Percentiles rank a stretch among this genome's conserved stretches.
Conservation (phyloP, 2,329 filamentous ascomycete species). For the Fusarium nurragi region DNA sequence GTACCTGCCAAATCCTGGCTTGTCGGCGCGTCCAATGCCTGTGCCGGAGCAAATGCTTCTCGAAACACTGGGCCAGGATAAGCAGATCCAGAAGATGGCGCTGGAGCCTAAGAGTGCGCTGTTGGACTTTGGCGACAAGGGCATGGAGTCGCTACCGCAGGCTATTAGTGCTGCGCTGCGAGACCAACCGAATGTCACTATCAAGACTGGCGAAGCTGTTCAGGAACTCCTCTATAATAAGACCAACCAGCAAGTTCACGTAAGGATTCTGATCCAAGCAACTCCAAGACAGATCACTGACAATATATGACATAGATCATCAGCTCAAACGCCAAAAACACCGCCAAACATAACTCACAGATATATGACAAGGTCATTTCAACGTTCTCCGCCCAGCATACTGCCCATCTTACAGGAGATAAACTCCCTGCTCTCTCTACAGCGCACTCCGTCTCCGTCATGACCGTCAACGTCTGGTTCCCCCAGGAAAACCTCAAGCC, state of each 20-base stretch:
- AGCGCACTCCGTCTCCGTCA: conserved; percentile 79
- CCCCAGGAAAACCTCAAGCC: conserved; percentile 69
- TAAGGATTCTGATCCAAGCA: conserved; percentile 43
- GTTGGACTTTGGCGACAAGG: conserved; percentile 56
- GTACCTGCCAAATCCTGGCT: conserved; percentile 41
- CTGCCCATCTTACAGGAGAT: conserved; percentile 51
- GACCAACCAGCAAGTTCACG: conserved; percentile 53
- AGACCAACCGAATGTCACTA: conserved; percentile 65
- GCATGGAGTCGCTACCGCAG: conserved; percentile 70
- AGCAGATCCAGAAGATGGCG: conserved; percentile 46
- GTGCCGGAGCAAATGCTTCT: conserved; percentile 45
- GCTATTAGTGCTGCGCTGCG: conserved; percentile 62
- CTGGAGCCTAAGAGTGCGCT: conserved; percentile 46
- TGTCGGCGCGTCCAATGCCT: conserved; percentile 57
- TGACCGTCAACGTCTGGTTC: conserved; percentile 93
- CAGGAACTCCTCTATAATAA: conserved; percentile 55
- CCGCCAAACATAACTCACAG: neutral
- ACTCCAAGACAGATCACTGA: neutral
- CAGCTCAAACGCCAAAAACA: conserved; percentile 10
- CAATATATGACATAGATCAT: conserved; percentile 24
- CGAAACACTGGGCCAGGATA: conserved; percentile 42
- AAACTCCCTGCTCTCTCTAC: conserved; percentile 60
- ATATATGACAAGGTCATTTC: conserved; percentile 69
- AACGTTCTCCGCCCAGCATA: conserved; percentile 64
- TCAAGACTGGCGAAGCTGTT: conserved; percentile 63